Base-by-base conservation (phyloP, 345 rosid genomes). In the Arabidopsis arenosa region DNA sequence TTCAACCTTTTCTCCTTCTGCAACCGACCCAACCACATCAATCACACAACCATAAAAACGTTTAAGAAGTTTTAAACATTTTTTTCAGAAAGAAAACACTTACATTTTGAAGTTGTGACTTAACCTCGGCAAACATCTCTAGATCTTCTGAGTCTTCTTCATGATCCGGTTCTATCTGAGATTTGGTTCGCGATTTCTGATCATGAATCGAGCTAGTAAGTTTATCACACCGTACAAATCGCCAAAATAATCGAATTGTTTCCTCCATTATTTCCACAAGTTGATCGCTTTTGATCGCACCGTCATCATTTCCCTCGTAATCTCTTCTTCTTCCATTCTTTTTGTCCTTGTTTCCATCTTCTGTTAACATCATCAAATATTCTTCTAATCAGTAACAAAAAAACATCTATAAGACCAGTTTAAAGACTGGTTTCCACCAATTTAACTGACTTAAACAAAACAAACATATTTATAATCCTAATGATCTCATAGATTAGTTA, bases 251-350 rank as follows among this genome's bases (percentile, higher is more conserved):
- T 77, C 97, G 72, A 68, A 95, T 90, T 3, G 97, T 89, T 83
- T 95, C 99, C 61, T 95, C 97, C 86, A 92, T 76, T 54, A 88
- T 92, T 74, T 95, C 97, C 10, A 90, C 87, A n/a, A 95, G 81
- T 70, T 58, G 76, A 3, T 92, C 90, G 28, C 91, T 88, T 40
- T 78, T 86, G 40, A 72, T 61, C 9, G 58, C 73, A 23, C 40
- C 66, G 0, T 74, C 86, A 11, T 84, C 87, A 70, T 67, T 79
- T 35, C 4, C 79, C 40, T 67, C 79, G 74, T 44, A 23, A 33
- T 58, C 69, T 51, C 64, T 86, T 63, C 73, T 72, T 79, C 83
- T 83, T 30, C 68, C 85, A 40, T 78, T 90, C 67, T 39, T 68
- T 72, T 69, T 89, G 62, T 80, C 87, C 79, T 86, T 87, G 52